Evolutionary conservation across 345 rosid species (phyloP).

Genomic region (Aurinia saxatilis): DNA sequence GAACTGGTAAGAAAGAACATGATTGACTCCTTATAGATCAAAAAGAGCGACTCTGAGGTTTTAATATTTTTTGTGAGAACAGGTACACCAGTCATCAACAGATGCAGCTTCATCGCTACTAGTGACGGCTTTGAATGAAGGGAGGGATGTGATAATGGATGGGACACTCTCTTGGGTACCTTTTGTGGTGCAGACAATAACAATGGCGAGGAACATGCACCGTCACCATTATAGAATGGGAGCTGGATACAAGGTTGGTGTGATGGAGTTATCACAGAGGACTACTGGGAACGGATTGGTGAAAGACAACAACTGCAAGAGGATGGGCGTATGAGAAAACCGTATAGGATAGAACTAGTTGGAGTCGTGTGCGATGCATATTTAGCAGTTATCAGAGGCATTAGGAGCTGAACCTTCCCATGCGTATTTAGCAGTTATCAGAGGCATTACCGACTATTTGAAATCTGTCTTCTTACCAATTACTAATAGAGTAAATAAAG

Average conservation of each 20-base stretch:
- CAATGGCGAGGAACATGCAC: constrained; percentile 87
- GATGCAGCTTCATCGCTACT: constrained; percentile 92
- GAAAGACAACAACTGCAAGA: constrained; percentile 46
- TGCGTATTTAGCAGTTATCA: constrained; percentile 80
- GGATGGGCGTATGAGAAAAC: constrained; percentile 54
- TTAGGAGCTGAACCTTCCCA: too few species aligned
- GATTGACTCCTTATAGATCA: neutral
- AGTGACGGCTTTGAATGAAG: constrained; percentile 88
- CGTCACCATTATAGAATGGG: constrained; percentile 86
- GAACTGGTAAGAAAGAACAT: constrained; percentile 56
- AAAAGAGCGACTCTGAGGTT: neutral
- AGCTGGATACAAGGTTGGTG: constrained; percentile 54
- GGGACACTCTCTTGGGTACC: constrained; percentile 94
- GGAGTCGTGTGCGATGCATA: constrained; percentile 96
- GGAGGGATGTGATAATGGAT: constrained; percentile 93
- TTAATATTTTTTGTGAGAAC: neutral
- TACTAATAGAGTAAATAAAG: too few species aligned
- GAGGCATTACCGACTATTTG: too few species aligned
- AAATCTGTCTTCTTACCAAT: too few species aligned
- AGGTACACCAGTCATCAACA: constrained; percentile 96
- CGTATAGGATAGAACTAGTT: constrained; percentile 85
- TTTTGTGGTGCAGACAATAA: constrained; percentile 74
- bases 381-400: constrained; percentile 87
- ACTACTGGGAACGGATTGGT: constrained; percentile 71
- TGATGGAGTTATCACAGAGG: constrained; percentile 63